Evolutionary conservation across 768 basidiomycete genomes (phyloP), one percentile per base, ranked within the genome.

Genomic region (Pluteus cervinus): DNA sequence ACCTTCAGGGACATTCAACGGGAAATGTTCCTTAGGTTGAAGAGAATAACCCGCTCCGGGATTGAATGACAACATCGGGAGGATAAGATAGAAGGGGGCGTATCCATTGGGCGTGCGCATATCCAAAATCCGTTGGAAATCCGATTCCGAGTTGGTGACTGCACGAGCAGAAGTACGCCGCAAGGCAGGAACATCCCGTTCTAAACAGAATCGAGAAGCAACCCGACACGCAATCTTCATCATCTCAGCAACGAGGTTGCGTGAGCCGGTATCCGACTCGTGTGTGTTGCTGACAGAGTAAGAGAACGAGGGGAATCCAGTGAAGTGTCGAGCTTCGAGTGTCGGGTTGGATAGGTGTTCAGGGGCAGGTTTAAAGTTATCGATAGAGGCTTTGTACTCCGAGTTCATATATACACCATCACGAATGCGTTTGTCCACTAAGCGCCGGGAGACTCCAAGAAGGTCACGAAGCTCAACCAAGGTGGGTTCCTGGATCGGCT

Each of bases 221-320:
- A 81, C 66, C 2, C 81, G 76, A 33, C 78, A 81, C 0, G 88
- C 90, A 12, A 81, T 51, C 51, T 90, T 85, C 82, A 92, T 92
- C 49, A 71, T 66, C 57, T 96, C 91, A 0, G 80, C 66, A 8
- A 99, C 78, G 36, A 89, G 50, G 32, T 55, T 48, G 28, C 74
- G 71, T 12, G 83, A 46, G 17, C 79, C 76, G 2, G 28, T 24
- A 12, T 63, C 63, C 3, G 37, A 3, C 11, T 47, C 45, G 6
- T 47, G 46, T 12, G 43, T 31, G 2, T 50, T 38, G 0, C 28
- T 40, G 2, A 85, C 71, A 2, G 41, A 44, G 51, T 82, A 86
- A 4, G 48, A 14, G 73, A 55, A 14, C 57, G 46, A 7, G 68
- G 86, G 57, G 75, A 81, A 16, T 71, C 86, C 43, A 48, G 56